phyloP scores from a whole-genome alignment of 192 early-diverging fungal species.

The Linnemannia hyalina region DNA sequence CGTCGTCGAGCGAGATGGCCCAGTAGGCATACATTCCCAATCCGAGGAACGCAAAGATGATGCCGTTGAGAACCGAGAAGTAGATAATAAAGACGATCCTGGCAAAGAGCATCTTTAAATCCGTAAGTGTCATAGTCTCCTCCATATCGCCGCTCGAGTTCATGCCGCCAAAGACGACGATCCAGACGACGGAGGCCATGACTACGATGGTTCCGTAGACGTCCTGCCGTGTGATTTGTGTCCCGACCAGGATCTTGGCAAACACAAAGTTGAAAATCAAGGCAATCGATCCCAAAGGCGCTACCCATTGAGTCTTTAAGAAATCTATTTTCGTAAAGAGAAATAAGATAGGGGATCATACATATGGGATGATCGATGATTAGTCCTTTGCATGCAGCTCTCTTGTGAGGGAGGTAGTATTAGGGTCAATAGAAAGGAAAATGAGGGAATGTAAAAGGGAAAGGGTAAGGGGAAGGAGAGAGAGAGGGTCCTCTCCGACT shows the following conservation, averaged over 20 bases:
- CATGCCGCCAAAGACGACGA: constrained; percentile 70
- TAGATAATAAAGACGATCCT: constrained; percentile 64
- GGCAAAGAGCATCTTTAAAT: constrained; percentile 62
- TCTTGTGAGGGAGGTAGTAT: not conserved
- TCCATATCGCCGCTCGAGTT: constrained; percentile 64
- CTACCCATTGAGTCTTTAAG: constrained; percentile 72
- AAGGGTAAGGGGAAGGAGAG: not conserved
- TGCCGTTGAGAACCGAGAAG: constrained; percentile 63
- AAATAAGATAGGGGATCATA: not conserved
- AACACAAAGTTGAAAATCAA: constrained; percentile 74
- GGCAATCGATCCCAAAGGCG: constrained; percentile 65
- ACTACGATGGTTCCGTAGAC: constrained; percentile 69
- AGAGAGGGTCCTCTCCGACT: not conserved
- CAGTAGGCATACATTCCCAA: constrained; percentile 62
- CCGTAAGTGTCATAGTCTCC: constrained; percentile 59
- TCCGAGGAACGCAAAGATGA: constrained; percentile 52
- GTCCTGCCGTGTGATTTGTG: constrained; percentile 63
- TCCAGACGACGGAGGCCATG: constrained; percentile 67
- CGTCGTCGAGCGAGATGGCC: constrained; percentile 47
- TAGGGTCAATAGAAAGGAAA: not conserved
- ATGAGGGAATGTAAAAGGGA: not conserved
- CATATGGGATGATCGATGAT: not conserved
- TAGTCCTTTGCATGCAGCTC: not conserved
- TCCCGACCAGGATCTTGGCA: constrained; percentile 68
- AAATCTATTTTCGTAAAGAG: constrained; percentile 57